phyloP scores from a whole-genome alignment of 768 basidiomycete genomes.

The Leccinum fibrillosum region DNA sequence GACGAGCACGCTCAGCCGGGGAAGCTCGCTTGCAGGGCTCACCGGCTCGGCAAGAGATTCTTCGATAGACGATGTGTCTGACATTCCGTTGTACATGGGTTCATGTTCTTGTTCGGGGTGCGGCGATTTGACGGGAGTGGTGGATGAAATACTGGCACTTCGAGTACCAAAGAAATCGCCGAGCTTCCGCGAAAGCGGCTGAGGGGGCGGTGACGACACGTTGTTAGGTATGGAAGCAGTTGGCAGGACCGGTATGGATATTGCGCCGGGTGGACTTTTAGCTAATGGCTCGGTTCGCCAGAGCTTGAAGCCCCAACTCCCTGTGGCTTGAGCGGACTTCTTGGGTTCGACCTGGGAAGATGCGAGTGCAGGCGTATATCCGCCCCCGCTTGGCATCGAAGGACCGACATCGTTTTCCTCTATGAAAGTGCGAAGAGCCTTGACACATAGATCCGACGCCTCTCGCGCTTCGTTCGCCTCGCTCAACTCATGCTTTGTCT shows the following conservation, averaged over 20 bases:
- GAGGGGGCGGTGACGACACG: slow-evolving; percentile 28
- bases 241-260: slow-evolving; percentile 26
- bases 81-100: slow-evolving; percentile 26
- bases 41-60: slow-evolving; percentile 34
- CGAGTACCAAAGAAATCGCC: slow-evolving; percentile 69
- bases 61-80: slow-evolving; percentile 36
- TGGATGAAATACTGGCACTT: slow-evolving; percentile 47
- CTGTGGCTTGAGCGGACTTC: slow-evolving; percentile 28
- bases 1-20: slow-evolving; percentile 26
- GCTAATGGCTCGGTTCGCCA: slow-evolving; percentile 48
- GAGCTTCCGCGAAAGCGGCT: slow-evolving; percentile 60
- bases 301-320: slow-evolving; percentile 69
- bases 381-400: slow-evolving; percentile 12
- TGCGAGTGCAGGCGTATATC: slow-evolving; percentile 13
- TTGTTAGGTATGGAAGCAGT: slow-evolving; percentile 18
- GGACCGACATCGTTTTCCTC: slow-evolving; percentile 65
- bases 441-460: slow-evolving; percentile 83
- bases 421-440: slow-evolving; percentile 80
- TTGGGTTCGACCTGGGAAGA: slow-evolving; percentile 32
- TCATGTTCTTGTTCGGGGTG: slow-evolving; percentile 27
- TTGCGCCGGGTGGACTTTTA: slow-evolving; percentile 26
- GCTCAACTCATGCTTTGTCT: slow-evolving; percentile 59
- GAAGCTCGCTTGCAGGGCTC: slow-evolving; percentile 31
- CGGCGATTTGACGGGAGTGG: slow-evolving; percentile 25
- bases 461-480: slow-evolving; percentile 83